Conservation (phyloP, 1,284 basidiomycete genomes). For the Amylostereum areolatum region DNA sequence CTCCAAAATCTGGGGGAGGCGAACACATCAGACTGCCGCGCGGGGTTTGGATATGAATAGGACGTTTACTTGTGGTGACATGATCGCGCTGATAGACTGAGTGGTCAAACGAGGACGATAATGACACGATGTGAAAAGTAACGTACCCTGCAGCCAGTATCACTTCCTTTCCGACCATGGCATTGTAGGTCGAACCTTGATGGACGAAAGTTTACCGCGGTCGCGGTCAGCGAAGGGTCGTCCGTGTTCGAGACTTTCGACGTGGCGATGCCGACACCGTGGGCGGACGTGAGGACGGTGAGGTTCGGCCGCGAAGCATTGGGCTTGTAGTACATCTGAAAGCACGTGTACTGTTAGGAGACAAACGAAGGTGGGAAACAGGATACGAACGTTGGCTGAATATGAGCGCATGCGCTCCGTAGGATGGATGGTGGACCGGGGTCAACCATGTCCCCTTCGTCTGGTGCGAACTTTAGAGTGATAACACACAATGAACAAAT, state of each 20-base stretch:
- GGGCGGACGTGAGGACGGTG: slow-evolving; percentile 14
- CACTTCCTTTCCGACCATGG: slow-evolving; percentile 25
- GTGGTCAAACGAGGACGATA: not conserved
- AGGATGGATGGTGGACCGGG: slow-evolving; percentile 2
- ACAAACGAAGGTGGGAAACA: not conserved
- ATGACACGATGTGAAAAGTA: not conserved
- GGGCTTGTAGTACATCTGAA: slow-evolving; percentile 17
- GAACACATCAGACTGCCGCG: slow-evolving; percentile 33
- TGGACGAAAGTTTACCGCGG: slow-evolving; percentile 23
- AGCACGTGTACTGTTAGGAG: no score
- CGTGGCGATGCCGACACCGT: slow-evolving; percentile 13
- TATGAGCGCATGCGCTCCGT: not conserved
- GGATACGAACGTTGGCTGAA: not conserved
- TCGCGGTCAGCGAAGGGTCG: slow-evolving; percentile 6
- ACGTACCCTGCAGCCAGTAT: slow-evolving; percentile 34
- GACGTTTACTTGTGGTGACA: not conserved
- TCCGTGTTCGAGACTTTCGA: not conserved
- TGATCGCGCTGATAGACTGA: not conserved
- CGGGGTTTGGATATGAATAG: not conserved
- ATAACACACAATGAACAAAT: not conserved
- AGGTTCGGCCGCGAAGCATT: slow-evolving; percentile 16
- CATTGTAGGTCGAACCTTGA: slow-evolving; percentile 15
- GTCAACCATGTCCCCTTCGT: slow-evolving; percentile 4
- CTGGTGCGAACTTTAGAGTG: not conserved
- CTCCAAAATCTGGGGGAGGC: slow-evolving; percentile 33